phyloP scores from a whole-genome alignment of 176 grass and related monocot species.

The Eragrostis nindensis region DNA sequence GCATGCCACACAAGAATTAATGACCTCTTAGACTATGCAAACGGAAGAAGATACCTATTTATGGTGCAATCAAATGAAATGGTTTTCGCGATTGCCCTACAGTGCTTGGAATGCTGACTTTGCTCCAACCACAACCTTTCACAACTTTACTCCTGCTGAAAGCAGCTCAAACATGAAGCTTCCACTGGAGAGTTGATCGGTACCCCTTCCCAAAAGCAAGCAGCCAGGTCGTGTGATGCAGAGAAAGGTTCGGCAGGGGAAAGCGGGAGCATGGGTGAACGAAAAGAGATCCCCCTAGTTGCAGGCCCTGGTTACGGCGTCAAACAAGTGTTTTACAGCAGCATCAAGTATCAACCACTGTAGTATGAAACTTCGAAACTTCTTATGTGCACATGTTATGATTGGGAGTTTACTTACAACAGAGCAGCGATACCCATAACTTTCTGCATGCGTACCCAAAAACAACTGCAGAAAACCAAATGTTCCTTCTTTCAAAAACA shows the following conservation, averaged over 20 bases:
- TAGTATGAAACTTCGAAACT: too few relatives aligned
- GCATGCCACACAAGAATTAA: not conserved
- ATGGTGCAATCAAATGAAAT: not conserved
- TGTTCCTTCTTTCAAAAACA: constrained; percentile 35
- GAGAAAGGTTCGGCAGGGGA: not conserved
- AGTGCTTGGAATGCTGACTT: not conserved
- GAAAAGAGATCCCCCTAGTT: too few relatives aligned
- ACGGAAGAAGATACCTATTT: not conserved
- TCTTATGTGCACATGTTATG: too few relatives aligned
- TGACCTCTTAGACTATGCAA: not conserved
- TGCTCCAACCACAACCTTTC: not conserved
- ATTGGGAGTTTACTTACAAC: too few relatives aligned
- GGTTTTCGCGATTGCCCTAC: not conserved
- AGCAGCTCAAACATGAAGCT: not conserved
- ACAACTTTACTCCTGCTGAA: not conserved
- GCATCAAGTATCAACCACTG: too few relatives aligned
- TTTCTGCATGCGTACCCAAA: not conserved
- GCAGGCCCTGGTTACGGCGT: too few relatives aligned
- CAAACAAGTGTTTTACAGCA: too few relatives aligned
- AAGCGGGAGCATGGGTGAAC: too few relatives aligned
- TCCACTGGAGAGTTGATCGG: not conserved
- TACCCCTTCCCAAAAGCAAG: too few relatives aligned
- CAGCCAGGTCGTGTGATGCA: not conserved
- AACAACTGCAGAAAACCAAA: constrained; percentile 1
- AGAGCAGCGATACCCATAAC: not conserved